Conservation (phyloP, 2,329 filamentous ascomycete species). For the Gaeumannomyces sp. region DNA sequence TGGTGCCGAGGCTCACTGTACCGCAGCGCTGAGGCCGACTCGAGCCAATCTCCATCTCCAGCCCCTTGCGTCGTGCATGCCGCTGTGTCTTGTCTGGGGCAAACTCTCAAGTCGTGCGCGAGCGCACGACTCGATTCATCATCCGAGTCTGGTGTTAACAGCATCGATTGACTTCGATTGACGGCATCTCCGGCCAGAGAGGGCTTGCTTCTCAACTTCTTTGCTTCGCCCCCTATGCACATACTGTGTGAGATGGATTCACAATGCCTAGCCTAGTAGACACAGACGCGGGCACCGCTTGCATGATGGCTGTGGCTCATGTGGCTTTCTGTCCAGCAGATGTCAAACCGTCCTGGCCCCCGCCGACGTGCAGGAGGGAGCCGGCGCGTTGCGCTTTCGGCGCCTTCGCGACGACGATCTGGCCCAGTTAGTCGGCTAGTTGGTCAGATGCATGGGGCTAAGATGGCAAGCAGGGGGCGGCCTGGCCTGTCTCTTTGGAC, state of each 20-base stretch:
- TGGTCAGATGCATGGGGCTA: background rate
- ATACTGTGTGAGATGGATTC: too few species aligned
- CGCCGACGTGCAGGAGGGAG: too few species aligned
- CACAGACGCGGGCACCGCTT: background rate
- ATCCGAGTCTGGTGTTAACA: background rate
- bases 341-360: too few species aligned
- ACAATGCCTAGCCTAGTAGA: background rate
- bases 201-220: too few species aligned
- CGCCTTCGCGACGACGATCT: background rate
- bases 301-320: too few species aligned
- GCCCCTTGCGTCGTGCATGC: background rate
- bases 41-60: too few species aligned
- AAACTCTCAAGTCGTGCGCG: background rate
- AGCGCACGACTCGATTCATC: background rate
- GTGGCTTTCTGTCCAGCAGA: too few species aligned
- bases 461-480: background rate
- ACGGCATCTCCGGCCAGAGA: background rate
- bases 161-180: background rate
- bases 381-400: background rate
- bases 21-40: background rate
- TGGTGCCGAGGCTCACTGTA: background rate
- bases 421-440: background rate
- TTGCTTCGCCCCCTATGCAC: too few species aligned
- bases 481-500: background rate
- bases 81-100: background rate